Percentiles rank a stretch among this genome's conserved stretches.
phyloP scores from a whole-genome alignment of 208 protist species.

The Wallacemonas sp. region DNA sequence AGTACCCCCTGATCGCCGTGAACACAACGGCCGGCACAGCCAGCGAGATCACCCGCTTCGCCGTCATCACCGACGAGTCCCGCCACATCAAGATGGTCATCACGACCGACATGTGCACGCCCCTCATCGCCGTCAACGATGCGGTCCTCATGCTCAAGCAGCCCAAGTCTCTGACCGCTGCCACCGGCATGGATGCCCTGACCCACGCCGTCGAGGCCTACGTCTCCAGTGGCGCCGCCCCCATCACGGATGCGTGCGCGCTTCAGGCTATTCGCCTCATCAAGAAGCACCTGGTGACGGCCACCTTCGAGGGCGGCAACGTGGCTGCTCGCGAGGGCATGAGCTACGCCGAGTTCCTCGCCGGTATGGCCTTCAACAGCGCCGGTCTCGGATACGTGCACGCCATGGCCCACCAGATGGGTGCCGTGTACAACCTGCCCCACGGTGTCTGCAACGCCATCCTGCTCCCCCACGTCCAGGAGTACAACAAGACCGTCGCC shows the following conservation, averaged over 20 bases:
- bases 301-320: conserved; percentile 50
- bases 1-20: conserved; percentile 72
- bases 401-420: conserved; percentile 89
- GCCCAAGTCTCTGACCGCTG: conserved; percentile 78
- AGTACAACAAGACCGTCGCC: conserved; percentile 60
- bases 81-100: conserved; percentile 76
- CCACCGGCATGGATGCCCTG: conserved; percentile 91
- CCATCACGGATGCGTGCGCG: conserved; percentile 71
- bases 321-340: conserved; percentile 73
- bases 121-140: conserved; percentile 83
- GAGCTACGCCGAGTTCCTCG: conserved; percentile 82
- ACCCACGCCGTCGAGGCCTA: conserved; percentile 91
- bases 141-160: conserved; percentile 76
- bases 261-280: conserved; percentile 75
- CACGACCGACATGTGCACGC: conserved; percentile 50
- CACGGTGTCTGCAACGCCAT: conserved; percentile 91
- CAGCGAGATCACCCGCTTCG: conserved; percentile 89
- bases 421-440: conserved; percentile 78
- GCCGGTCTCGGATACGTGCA: conserved; percentile 89
- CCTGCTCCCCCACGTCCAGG: conserved; percentile 78
- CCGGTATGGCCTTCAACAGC: conserved; percentile 93
- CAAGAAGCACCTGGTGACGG: conserved; percentile 55
- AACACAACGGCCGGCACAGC: conserved; percentile 91
- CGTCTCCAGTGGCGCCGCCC: conserved; percentile 50
- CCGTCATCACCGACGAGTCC: conserved; percentile 82